These are phyloP conservation scores for Xenosphaeropsis pyriputrescens DNA, from an alignment of 2,329 filamentous ascomycete genomes.

Conservation along the genomic window DNA sequence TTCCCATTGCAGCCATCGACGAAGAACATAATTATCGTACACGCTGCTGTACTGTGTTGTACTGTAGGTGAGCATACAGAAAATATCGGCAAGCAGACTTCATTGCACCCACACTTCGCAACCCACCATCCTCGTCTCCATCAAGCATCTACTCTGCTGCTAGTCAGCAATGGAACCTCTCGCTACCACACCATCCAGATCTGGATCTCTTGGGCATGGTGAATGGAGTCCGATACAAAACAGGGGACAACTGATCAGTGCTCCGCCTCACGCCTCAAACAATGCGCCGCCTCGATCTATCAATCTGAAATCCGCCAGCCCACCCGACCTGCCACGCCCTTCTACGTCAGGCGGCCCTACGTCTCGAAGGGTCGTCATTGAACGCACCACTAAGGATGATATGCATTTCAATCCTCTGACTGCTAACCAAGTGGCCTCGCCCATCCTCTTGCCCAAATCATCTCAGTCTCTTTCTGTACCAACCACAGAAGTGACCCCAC, in stretches of 20 bases:
- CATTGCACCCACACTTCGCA: no score
- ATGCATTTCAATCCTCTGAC: conserved; percentile 15
- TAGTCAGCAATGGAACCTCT: no score
- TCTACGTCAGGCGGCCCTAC: background rate
- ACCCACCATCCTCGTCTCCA: no score
- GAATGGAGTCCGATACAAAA: no score
- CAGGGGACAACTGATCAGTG: background rate
- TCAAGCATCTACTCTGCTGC: no score
- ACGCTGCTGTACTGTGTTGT: no score
- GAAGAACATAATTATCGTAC: no score
- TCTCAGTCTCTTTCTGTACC: conserved; percentile 12
- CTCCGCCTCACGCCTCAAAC: conserved; percentile 12
- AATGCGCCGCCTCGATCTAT: conserved; percentile 11
- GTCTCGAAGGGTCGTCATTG: conserved; percentile 1
- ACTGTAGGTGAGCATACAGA: no score
- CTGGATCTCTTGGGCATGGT: no score
- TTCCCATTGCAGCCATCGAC: no score
- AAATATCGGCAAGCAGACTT: no score
- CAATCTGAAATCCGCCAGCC: conserved; percentile 5
- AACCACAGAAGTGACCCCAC: conserved; percentile 7
- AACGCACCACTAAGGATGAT: conserved; percentile 16
- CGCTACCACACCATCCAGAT: no score
- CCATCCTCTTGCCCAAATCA: conserved; percentile 8
- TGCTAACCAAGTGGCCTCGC: background rate
- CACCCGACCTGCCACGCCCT: conserved; percentile 5